These are phyloP conservation scores for Chalara sp. DNA, from an alignment of 2,329 filamentous ascomycete genomes.

Conservation along the genomic window DNA sequence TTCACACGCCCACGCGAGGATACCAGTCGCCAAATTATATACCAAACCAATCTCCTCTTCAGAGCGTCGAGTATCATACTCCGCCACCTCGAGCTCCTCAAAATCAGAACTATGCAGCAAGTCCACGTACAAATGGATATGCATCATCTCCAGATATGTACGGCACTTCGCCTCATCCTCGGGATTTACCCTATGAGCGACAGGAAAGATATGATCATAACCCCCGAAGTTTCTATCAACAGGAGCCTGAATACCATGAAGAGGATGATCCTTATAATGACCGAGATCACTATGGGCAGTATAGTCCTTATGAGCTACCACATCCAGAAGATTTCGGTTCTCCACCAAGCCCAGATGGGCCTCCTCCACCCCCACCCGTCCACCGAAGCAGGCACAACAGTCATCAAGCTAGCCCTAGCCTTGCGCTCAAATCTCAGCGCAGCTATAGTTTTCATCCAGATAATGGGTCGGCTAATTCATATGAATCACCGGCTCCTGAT, in stretches of 20 bases:
- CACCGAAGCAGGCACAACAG: constrained; percentile 21
- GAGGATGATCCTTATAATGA: constrained; percentile 16
- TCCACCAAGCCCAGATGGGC: constrained; percentile 26
- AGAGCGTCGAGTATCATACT: constrained; percentile 37
- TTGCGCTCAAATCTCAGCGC: constrained; percentile 12
- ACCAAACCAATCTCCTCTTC: constrained; percentile 46
- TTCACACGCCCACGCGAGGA: constrained; percentile 40
- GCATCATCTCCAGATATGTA: constrained; percentile 10
- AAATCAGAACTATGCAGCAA: constrained; percentile 16
- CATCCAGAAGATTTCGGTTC: constrained; percentile 20
- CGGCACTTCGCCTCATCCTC: constrained; percentile 9
- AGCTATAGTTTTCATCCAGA: constrained; percentile 19
- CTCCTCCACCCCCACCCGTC: constrained; percentile 27
- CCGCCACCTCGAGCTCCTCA: constrained; percentile 15
- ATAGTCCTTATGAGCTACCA: constrained; percentile 21
- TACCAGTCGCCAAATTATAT: constrained; percentile 39
- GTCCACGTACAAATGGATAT: constrained; percentile 15
- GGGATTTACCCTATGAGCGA: constrained; percentile 15
- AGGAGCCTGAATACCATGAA: constrained; percentile 12
- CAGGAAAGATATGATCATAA: constrained; percentile 21
- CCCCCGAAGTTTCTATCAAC: constrained; percentile 16
- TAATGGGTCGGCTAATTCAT: constrained; percentile 11
- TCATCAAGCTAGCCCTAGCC: constrained; percentile 17
- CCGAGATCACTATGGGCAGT: constrained; percentile 17
- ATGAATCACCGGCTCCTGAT: constrained; percentile 15